phyloP scores from a whole-genome alignment of 179 eudicot genomes.

The Patellifolia procumbens region DNA sequence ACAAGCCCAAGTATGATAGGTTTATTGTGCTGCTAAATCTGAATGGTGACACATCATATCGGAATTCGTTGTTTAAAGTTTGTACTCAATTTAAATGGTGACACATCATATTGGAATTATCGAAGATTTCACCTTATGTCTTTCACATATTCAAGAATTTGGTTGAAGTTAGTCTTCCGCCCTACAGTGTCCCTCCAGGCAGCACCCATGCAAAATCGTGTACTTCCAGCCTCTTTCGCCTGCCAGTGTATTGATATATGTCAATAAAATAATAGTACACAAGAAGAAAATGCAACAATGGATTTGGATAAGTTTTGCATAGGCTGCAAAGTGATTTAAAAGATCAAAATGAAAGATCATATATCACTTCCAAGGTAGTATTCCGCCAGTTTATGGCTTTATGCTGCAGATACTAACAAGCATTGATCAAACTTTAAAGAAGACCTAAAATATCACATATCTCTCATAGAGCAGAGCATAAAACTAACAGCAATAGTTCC shows the following conservation, averaged over 20 bases:
- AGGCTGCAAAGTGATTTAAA: not conserved
- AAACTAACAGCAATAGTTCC: not conserved
- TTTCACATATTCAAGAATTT: conserved; percentile 93
- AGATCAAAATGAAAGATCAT: not conserved
- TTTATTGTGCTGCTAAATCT: too few relatives aligned
- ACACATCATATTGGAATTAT: not conserved
- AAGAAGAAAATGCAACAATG: not conserved
- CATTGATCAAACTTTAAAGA: not conserved
- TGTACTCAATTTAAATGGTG: too few relatives aligned
- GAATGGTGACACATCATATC: too few relatives aligned
- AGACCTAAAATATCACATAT: not conserved
- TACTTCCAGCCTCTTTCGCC: conserved; percentile 99
- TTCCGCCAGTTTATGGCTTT: not conserved
- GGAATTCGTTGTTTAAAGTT: too few relatives aligned
- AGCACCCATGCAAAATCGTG: conserved; percentile 99
- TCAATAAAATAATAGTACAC: not conserved
- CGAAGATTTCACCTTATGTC: conserved; percentile 70
- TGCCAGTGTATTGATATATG: conserved; percentile 34
- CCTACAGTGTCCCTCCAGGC: conserved; percentile 99
- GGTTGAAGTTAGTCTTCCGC: conserved; percentile 94
- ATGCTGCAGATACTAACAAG: not conserved
- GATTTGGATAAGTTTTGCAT: not conserved
- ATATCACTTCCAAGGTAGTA: not conserved
- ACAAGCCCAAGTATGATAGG: not conserved
- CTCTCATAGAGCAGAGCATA: not conserved